Conservation (phyloP, 768 basidiomycete genomes). For the Leccinum barrowsii region DNA sequence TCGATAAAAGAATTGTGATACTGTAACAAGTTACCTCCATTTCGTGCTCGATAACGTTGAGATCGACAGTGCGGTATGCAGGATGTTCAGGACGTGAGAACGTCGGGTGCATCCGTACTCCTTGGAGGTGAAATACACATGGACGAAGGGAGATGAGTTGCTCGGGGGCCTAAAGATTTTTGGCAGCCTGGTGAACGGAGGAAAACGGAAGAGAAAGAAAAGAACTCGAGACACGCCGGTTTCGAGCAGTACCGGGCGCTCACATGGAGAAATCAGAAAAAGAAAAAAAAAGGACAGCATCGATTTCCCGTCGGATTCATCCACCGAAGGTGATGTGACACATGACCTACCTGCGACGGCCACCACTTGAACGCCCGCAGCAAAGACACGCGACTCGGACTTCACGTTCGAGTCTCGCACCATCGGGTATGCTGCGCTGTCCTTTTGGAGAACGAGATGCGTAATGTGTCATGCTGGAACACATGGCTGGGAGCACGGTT, state of each 20-base stretch:
- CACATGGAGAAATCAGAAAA: background rate
- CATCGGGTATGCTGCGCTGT: background rate
- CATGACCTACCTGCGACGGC: constrained; percentile 2
- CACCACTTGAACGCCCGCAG: background rate
- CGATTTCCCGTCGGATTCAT: constrained; percentile 1
- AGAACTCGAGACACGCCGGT: background rate
- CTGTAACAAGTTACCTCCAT: constrained; percentile 15
- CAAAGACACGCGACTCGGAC: constrained; percentile 5
- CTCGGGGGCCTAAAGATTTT: constrained; percentile 6
- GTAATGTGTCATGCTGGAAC: constrained; percentile 12
- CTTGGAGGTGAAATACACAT: constrained; percentile 3
- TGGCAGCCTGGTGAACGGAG: constrained; percentile 11
- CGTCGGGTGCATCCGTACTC: constrained; percentile 2
- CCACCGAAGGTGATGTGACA: background rate
- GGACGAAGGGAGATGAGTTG: constrained; percentile 3
- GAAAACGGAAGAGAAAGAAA: background rate
- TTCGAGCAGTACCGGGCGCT: constrained; percentile 2
- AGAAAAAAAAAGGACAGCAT: background rate
- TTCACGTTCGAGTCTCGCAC: constrained; percentile 3
- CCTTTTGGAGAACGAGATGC: constrained; percentile 9
- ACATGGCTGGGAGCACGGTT: constrained; percentile 9
- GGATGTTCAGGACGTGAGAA: constrained; percentile 18
- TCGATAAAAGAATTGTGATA: constrained; percentile 14
- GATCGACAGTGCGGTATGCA: constrained; percentile 11
- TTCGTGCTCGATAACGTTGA: constrained; percentile 13